Evolutionary conservation across 805 yeast species (phyloP).

Genomic region (Candida verbasci): DNA sequence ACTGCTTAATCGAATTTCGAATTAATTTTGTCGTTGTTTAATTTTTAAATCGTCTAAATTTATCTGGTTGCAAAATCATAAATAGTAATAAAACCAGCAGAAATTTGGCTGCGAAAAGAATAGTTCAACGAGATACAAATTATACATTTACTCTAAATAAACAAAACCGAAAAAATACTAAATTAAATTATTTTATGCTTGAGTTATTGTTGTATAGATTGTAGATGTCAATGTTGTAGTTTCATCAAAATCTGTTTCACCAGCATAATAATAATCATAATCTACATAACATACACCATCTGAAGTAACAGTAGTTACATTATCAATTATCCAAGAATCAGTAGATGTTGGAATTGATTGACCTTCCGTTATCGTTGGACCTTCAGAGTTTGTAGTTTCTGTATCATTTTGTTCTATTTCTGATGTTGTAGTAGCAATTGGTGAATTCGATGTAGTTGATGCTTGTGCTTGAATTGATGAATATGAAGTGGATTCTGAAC

Average conservation of each 20-base stretch:
- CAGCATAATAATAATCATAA: constrained; percentile 32
- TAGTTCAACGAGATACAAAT: neutral
- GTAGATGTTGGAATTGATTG: constrained; percentile 22
- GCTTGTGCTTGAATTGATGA: constrained; percentile 6
- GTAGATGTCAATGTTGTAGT: constrained; percentile 39
- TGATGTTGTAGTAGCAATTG: constrained; percentile 7
- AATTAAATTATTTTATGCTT: neutral
- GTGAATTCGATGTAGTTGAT: constrained; percentile 6
- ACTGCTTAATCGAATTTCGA: too few species aligned
- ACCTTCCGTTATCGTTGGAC: constrained; percentile 26
- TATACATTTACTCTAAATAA: constrained; percentile 2
- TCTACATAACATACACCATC: constrained; percentile 32
- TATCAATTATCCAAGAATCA: constrained; percentile 31
- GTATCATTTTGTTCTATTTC: constrained; percentile 8
- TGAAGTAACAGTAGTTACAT: constrained; percentile 24
- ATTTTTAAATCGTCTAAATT: too few species aligned
- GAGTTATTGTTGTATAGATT: constrained; percentile 30
- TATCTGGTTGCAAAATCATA: too few species aligned
- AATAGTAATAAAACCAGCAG: too few species aligned
- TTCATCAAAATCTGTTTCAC: constrained; percentile 24
- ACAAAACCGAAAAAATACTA: neutral
- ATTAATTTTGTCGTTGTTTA: too few species aligned
- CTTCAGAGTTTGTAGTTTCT: constrained; percentile 11
- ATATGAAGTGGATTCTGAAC: constrained; percentile 7
- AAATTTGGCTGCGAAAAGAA: too few species aligned